phyloP scores from a whole-genome alignment of 192 early-diverging fungal species.

The Powellomyces hirtus region DNA sequence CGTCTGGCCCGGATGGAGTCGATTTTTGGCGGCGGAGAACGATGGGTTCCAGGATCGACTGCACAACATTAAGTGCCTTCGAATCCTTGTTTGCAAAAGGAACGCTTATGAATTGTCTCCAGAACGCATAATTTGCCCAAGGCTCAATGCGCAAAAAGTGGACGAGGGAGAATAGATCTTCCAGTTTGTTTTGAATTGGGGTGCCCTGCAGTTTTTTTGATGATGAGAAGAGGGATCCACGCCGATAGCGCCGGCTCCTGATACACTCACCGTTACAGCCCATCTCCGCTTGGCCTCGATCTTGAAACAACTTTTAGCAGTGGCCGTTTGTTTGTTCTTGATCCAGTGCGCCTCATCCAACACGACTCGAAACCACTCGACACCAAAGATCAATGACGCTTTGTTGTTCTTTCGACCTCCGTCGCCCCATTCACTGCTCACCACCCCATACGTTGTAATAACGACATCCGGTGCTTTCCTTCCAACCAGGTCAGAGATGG shows the following conservation, averaged over 20 bases:
- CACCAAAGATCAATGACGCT: conserved; percentile 44
- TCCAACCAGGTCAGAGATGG: background rate
- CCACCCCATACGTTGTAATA: conserved; percentile 35
- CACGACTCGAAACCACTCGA: conserved; percentile 78
- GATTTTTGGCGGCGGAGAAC: conserved; percentile 78
- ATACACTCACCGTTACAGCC: conserved; percentile 60
- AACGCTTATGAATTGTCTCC: conserved; percentile 70
- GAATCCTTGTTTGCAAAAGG: conserved; percentile 68
- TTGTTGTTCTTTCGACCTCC: background rate
- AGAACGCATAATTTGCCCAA: conserved; percentile 69
- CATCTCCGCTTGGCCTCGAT: conserved; percentile 70
- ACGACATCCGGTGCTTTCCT: conserved; percentile 23
- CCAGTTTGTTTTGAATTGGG: conserved; percentile 77
- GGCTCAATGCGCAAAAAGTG: conserved; percentile 76
- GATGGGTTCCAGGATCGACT: conserved; percentile 64
- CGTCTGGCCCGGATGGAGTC: conserved; percentile 36
- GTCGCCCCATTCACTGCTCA: conserved; percentile 34
- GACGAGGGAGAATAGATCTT: conserved; percentile 77
- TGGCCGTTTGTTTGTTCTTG: conserved; percentile 67
- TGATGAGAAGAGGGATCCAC: background rate
- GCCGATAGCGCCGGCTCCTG: background rate
- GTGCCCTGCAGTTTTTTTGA: conserved; percentile 55
- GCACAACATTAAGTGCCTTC: conserved; percentile 39
- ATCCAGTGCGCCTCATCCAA: conserved; percentile 90
- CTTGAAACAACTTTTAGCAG: conserved; percentile 63